Percentiles rank a stretch among this genome's conserved stretches.
Evolutionary conservation across 345 rosid genomes (phyloP).

Genomic region (Luvunga scandens): DNA sequence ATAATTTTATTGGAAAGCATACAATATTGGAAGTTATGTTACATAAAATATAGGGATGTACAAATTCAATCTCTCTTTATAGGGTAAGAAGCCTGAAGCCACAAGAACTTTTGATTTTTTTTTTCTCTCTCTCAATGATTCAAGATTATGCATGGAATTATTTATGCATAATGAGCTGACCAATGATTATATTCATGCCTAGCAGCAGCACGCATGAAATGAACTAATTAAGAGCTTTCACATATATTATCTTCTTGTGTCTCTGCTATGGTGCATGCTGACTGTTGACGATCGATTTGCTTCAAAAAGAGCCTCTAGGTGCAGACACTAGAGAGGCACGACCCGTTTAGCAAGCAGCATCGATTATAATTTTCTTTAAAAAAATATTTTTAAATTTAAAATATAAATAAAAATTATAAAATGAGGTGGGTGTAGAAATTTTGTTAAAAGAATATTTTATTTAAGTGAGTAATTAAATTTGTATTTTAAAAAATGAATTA

Average conservation of each 20-base stretch:
- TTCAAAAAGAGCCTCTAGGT: conserved; percentile 5
- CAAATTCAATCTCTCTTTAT: background rate
- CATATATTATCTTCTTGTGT: conserved; percentile 6
- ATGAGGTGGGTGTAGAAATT: too few relatives aligned
- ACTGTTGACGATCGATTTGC: background rate
- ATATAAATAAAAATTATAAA: too few relatives aligned
- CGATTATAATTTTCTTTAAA: background rate
- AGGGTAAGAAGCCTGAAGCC: background rate
- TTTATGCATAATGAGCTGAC: conserved; percentile 6
- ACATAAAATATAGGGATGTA: background rate
- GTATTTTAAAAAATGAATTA: too few relatives aligned
- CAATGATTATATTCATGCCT: conserved; percentile 13
- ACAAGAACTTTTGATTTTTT: background rate
- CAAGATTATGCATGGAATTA: conserved; percentile 24
- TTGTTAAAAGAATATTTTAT: too few relatives aligned
- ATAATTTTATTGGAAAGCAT: conserved; percentile 5
- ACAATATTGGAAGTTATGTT: background rate
- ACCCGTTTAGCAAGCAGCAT: background rate
- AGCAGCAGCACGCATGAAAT: too few relatives aligned
- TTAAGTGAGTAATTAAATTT: too few relatives aligned
- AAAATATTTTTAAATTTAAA: too few relatives aligned
- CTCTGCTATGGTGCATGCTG: background rate
- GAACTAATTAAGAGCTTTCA: too few relatives aligned
- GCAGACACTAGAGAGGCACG: background rate
- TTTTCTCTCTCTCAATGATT: background rate